Percentiles rank a stretch among this genome's conserved stretches.
Evolutionary conservation across 2,329 filamentous ascomycete species (phyloP).

Genomic region (Cytospora schulzeri): DNA sequence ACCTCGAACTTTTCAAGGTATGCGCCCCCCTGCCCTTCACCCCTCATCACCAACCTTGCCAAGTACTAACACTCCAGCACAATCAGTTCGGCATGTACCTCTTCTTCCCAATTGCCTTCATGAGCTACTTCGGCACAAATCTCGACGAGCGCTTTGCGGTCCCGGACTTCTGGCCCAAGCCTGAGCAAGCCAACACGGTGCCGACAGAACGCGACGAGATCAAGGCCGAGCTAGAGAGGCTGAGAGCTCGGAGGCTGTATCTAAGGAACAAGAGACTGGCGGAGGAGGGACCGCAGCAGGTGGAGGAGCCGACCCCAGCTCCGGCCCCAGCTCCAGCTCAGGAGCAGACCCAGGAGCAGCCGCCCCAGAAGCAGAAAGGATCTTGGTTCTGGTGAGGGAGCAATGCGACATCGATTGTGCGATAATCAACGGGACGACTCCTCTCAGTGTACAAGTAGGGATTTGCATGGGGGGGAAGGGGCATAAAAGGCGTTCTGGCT

Average conservation of each 20-base stretch:
- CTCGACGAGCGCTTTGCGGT: conserved; percentile 90
- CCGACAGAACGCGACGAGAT: conserved; percentile 83
- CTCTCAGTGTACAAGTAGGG: conserved; percentile 13
- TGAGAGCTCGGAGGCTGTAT: conserved; percentile 69
- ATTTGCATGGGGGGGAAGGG: conserved; percentile 9
- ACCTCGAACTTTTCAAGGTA: conserved; percentile 95
- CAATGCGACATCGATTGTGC: neutral
- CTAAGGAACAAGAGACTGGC: conserved; percentile 68
- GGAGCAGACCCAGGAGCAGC: conserved; percentile 32
- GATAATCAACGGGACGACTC: conserved; percentile 3
- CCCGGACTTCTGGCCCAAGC: conserved; percentile 89
- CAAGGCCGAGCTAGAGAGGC: conserved; percentile 73
- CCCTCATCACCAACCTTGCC: conserved; percentile 16
- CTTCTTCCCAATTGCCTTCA: conserved; percentile 97
- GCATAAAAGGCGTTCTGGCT: neutral
- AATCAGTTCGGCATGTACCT: conserved; percentile 94
- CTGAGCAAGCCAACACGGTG: conserved; percentile 74
- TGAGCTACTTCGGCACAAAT: conserved; percentile 99
- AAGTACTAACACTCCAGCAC: conserved; percentile 4
- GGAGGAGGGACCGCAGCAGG: conserved; percentile 38
- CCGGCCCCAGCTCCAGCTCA: conserved; percentile 17
- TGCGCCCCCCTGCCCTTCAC: neutral
- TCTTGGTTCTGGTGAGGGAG: conserved; percentile 18
- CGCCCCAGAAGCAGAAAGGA: conserved; percentile 27
- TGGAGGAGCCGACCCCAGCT: conserved; percentile 16